Percentiles rank a stretch among this genome's conserved stretches.
Conservation (phyloP, 2,329 filamentous ascomycete genomes). For the Akanthomyces muscarius region DNA sequence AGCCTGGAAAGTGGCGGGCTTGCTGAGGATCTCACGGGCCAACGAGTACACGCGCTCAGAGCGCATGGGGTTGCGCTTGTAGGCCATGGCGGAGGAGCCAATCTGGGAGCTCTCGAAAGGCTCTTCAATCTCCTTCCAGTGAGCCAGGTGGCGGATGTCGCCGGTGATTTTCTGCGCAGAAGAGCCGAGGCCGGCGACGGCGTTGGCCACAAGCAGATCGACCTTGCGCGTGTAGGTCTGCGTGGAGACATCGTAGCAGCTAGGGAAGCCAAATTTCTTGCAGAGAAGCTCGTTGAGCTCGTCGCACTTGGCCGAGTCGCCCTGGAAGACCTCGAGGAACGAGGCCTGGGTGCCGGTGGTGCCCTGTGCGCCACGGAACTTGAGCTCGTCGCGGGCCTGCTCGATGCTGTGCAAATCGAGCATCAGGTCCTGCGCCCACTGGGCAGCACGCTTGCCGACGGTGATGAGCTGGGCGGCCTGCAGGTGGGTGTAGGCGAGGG, state of each 20-base stretch:
- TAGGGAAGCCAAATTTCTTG: constrained; percentile 50
- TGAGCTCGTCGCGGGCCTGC: constrained; percentile 61
- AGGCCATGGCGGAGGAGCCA: constrained; percentile 49
- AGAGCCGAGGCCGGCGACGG: constrained; percentile 73
- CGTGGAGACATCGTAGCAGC: constrained; percentile 55
- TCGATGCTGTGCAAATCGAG: constrained; percentile 72
- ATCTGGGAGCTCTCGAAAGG: constrained; percentile 79
- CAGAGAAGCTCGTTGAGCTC: constrained; percentile 53
- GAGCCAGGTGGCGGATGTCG: constrained; percentile 70
- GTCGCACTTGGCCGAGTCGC: constrained; percentile 47
- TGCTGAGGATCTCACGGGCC: constrained; percentile 42
- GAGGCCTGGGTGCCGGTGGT: constrained; percentile 77
- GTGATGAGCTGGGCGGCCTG: constrained; percentile 61
- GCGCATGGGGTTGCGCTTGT: constrained; percentile 48
- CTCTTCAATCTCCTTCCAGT: constrained; percentile 81
- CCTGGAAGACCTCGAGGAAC: constrained; percentile 51
- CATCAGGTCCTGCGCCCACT: constrained; percentile 64
- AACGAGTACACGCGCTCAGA: constrained; percentile 45
- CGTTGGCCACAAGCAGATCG: constrained; percentile 75
- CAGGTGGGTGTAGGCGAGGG: constrained; percentile 72
- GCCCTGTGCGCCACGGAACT: constrained; percentile 66
- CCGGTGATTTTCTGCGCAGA: constrained; percentile 66
- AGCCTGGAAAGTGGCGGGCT: constrained; percentile 32
- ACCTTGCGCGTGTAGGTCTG: constrained; percentile 73
- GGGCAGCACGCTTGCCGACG: constrained; percentile 63